phyloP scores from a whole-genome alignment of 768 basidiomycete genomes.

The Rossbeevera mucosa region DNA sequence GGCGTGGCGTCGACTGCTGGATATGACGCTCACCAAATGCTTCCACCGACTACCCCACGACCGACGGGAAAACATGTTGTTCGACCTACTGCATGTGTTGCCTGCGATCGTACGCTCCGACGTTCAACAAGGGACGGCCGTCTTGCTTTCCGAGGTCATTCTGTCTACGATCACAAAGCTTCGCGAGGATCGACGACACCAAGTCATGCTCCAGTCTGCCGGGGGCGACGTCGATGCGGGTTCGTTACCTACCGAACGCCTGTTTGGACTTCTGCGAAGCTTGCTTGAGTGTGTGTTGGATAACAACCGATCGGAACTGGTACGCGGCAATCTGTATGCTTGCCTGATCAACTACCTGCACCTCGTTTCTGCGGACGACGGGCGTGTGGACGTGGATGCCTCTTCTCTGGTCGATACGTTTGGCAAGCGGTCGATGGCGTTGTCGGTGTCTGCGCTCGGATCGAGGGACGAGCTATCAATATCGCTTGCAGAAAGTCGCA shows the following conservation, averaged over 20 bases:
- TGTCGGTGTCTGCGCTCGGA: constrained; percentile 34
- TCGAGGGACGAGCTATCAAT: constrained; percentile 39
- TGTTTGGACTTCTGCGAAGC: constrained; percentile 68
- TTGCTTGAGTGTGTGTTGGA: constrained; percentile 73
- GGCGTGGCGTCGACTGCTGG: constrained; percentile 81
- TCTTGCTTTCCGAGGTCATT: constrained; percentile 80
- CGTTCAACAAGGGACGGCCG: constrained; percentile 65
- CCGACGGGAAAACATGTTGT: constrained; percentile 81
- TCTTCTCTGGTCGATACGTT: constrained; percentile 10
- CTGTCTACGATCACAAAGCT: constrained; percentile 83
- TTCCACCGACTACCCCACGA: constrained; percentile 80
- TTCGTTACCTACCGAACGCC: constrained; percentile 72
- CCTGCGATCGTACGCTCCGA: constrained; percentile 66
- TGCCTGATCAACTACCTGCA: constrained; percentile 86
- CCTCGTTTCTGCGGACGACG: constrained; percentile 38
- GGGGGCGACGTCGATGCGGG: constrained; percentile 60
- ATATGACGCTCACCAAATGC: constrained; percentile 81
- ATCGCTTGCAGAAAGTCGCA: constrained; percentile 36
- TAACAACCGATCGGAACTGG: constrained; percentile 74
- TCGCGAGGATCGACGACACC: constrained; percentile 75
- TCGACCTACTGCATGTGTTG: constrained; percentile 83
- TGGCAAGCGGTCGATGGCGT: constrained; percentile 25
- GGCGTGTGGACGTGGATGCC: constrained; percentile 9
- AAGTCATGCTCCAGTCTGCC: constrained; percentile 61
- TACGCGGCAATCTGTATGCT: constrained; percentile 94